These are phyloP conservation scores for Saccharomycopsis malanga DNA, from an alignment of 805 yeast genomes.

Conservation along the genomic window DNA sequence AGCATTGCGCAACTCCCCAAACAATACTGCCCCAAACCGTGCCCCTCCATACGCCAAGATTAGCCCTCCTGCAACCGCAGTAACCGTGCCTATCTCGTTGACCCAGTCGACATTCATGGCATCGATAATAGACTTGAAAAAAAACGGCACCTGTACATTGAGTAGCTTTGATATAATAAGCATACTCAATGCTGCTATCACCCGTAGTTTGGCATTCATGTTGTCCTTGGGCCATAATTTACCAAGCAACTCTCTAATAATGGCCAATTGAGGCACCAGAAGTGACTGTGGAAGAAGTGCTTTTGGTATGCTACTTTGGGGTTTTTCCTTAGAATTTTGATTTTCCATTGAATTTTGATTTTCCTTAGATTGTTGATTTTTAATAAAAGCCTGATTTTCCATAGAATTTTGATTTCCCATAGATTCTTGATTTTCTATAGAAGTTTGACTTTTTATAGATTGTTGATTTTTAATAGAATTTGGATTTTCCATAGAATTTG, in stretches of 20 bases:
- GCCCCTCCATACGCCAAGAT: conserved; percentile 90
- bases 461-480: no score
- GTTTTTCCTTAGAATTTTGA: no score
- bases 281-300: conserved; percentile 4
- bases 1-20: conserved; percentile 93
- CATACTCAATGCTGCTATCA: conserved; percentile 63
- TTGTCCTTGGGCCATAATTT: conserved; percentile 81
- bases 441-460: no score
- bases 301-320: no score
- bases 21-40: conserved; percentile 86
- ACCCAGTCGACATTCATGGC: conserved; percentile 89
- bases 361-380: no score
- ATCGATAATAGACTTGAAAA: conserved; percentile 82
- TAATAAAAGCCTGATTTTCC: no score
- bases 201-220: conserved; percentile 61
- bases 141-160: conserved; percentile 94
- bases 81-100: conserved; percentile 51
- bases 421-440: no score
- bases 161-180: conserved; percentile 75
- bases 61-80: conserved; percentile 58
- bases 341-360: no score
- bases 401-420: no score
- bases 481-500: no score
- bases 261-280: conserved; percentile 36
- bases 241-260: conserved; percentile 54